A percentile compares a stretch with the other conserved stretches of the same genome.
These are phyloP conservation scores for Dicorynia guianensis DNA, from an alignment of 306 rosid species.

Conservation along the genomic window DNA sequence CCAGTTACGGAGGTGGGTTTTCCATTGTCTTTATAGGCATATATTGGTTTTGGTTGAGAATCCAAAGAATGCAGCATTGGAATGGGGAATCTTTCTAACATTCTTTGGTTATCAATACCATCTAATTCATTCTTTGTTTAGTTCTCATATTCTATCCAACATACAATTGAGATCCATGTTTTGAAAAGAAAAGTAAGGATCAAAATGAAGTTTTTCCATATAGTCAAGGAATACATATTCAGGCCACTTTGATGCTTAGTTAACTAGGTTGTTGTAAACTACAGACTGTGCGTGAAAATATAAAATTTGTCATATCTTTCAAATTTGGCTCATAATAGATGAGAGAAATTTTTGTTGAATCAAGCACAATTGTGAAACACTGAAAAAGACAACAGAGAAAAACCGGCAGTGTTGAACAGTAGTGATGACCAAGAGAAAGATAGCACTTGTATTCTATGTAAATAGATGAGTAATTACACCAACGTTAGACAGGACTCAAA, in stretches of 20 bases:
- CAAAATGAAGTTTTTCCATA: no score
- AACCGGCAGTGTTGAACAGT: slow-evolving; percentile 21
- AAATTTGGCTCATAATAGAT: slow-evolving; percentile 35
- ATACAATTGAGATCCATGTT: slow-evolving; percentile 21
- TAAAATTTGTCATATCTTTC: slow-evolving; percentile 7
- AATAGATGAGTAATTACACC: not conserved
- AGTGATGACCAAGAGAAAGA: no score
- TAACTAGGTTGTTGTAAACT: not conserved
- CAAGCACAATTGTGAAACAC: slow-evolving; percentile 31
- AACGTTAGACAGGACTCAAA: not conserved
- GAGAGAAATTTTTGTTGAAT: slow-evolving; percentile 24
- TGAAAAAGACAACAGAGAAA: slow-evolving; percentile 9
- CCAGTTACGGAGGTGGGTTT: slow-evolving; percentile 67
- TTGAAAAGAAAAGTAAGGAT: slow-evolving; percentile 6
- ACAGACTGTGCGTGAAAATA: slow-evolving; percentile 21
- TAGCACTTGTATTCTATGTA: no score
- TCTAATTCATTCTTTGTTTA: slow-evolving; percentile 23
- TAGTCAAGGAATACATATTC: no score
- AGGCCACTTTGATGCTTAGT: slow-evolving; percentile 35
- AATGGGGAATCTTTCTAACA: slow-evolving; percentile 42
- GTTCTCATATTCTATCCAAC: slow-evolving; percentile 14
- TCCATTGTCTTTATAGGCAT: slow-evolving; percentile 21
- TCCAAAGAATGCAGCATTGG: slow-evolving; percentile 33
- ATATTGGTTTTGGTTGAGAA: slow-evolving; percentile 26
- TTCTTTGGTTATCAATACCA: slow-evolving; percentile 31